Base-by-base conservation (phyloP, 2,329 filamentous ascomycete species). In the Epichloe typhina region DNA sequence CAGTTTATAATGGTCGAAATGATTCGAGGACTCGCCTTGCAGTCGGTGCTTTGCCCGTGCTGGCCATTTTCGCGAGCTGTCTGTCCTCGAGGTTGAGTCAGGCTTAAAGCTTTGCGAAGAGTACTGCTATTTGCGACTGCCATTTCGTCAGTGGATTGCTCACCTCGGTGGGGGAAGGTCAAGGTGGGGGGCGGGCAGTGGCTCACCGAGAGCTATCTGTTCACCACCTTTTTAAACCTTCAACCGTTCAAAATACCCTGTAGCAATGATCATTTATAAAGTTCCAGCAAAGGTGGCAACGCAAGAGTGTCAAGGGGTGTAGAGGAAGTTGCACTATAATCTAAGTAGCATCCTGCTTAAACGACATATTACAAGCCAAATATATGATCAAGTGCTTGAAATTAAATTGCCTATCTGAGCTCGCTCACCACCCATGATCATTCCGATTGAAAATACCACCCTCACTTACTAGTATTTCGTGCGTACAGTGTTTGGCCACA, bases 31-130 rank as follows among this genome's bases (percentile, higher is more conserved):
- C 62, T 62, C 56, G 69, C 71, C 64, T 64, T 53, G 62, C 45
- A 36, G 57, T 64, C 49, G 59, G 50, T 52, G 64, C 62, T 56
- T 72, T 72, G 50, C 61, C 69, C 63, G 67, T 63, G 58, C 62
- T 69, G 41, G 69, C 66, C 70, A 72, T 72, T 12, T 54, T 66
- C 44, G 55, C 55, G 54, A 50, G 50, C 58, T 57, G 52, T 48
- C 49, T 55, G 52, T 50, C 55, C 44, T 58, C 52, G 49, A 52
- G 51, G 55, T 53, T 54, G 51, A 50, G 51, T 56, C 49, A 53
- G 55, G 50, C 56, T 53, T 53, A 50, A 53, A 60, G 56, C 57
- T 62, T 52, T 52, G 55, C 51, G 51, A 55, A 55, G 55, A 31
- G 26, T 11, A 31, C 8, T 46, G 59, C 63, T 61, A 60, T 61